These are phyloP conservation scores for Salix brachista DNA, from an alignment of 345 rosid species.

Conservation along the genomic window DNA sequence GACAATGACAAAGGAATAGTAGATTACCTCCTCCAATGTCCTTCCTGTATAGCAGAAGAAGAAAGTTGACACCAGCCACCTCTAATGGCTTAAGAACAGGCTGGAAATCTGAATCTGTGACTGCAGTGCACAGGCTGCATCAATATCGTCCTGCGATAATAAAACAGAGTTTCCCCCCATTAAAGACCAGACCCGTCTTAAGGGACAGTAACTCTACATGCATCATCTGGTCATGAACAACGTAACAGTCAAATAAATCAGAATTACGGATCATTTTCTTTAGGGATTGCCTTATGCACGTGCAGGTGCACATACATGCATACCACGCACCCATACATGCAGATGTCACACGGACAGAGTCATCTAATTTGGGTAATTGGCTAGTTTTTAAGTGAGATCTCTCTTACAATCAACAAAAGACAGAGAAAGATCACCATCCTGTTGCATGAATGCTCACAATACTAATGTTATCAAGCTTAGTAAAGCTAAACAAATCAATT, in stretches of 20 bases:
- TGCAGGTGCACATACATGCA: not conserved
- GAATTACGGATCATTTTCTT: not conserved
- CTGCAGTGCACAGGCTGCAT: conserved; percentile 67
- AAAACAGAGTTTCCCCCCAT: not conserved
- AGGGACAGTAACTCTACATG: not conserved
- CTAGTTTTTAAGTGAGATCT: conserved; percentile 4
- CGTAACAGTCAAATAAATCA: not conserved
- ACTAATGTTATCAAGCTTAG: not conserved
- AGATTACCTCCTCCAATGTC: conserved; percentile 81
- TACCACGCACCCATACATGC: not conserved
- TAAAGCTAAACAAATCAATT: not conserved
- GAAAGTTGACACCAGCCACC: conserved; percentile 94
- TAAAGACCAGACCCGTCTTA: not conserved
- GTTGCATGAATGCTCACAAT: not conserved
- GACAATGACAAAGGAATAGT: not conserved
- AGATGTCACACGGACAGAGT: not conserved
- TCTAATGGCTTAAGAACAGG: conserved; percentile 92
- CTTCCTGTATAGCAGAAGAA: conserved; percentile 76
- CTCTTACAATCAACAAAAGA: conserved; percentile 3
- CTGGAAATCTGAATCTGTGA: conserved; percentile 66
- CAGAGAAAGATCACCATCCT: not conserved
- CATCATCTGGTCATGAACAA: not conserved
- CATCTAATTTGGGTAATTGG: not conserved
- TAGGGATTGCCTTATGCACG: not conserved
- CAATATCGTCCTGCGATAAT: conserved; percentile 63